Evolutionary conservation across 106 monocot species (phyloP).

Genomic region (Apostasia ramifera): DNA sequence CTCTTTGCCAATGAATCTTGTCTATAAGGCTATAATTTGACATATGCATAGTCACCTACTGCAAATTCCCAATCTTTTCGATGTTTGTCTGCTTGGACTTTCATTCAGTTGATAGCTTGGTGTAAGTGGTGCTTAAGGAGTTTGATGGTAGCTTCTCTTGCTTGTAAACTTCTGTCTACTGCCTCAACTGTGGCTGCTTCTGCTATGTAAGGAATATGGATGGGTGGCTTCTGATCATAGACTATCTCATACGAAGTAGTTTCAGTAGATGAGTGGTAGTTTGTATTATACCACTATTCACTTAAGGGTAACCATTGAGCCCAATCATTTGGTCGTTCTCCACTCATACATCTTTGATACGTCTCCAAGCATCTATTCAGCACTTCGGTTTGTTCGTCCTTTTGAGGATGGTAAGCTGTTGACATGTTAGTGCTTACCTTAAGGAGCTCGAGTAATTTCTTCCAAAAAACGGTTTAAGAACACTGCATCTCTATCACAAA

Average conservation of each 20-base stretch:
- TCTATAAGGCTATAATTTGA: too few species aligned
- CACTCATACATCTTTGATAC: neutral
- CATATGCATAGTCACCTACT: neutral
- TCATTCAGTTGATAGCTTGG: neutral
- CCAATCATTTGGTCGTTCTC: neutral
- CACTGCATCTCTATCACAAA: neutral
- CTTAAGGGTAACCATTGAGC: neutral
- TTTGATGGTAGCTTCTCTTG: neutral
- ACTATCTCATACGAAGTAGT: neutral
- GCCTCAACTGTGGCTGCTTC: neutral
- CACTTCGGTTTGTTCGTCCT: neutral
- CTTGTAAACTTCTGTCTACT: neutral
- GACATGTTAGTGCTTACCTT: neutral
- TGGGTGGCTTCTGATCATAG: neutral
- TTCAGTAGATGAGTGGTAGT: neutral
- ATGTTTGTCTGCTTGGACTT: neutral
- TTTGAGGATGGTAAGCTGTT: neutral
- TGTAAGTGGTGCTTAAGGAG: neutral
- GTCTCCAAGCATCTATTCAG: neutral
- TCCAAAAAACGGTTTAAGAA: slow-evolving; percentile 6
- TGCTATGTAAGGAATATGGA: neutral
- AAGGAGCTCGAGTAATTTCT: neutral
- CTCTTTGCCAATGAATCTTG: neutral
- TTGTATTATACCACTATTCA: neutral
- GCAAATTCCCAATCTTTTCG: neutral